Evolutionary conservation across 345 rosid species (phyloP).

Genomic region (Hibiscus tridactylites): DNA sequence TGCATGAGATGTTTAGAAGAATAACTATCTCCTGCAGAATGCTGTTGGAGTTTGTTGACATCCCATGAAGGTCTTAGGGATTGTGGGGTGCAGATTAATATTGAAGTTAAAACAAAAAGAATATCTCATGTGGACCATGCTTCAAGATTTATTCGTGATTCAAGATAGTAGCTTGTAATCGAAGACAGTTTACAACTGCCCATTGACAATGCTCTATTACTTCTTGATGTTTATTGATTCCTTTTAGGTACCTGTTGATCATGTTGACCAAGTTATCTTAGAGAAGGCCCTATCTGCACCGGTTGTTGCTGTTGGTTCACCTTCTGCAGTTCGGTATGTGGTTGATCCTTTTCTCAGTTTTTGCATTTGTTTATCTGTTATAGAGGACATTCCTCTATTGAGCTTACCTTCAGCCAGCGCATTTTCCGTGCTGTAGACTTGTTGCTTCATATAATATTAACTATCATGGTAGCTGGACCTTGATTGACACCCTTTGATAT

Average conservation of each 20-base stretch:
- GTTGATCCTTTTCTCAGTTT: not conserved
- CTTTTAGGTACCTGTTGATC: conserved; percentile 59
- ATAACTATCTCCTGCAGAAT: not conserved
- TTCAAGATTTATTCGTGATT: not conserved
- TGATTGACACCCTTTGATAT: not conserved
- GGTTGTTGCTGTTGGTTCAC: conserved; percentile 87
- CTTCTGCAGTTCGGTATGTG: conserved; percentile 69
- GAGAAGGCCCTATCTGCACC: conserved; percentile 63
- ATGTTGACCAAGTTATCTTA: conserved; percentile 52
- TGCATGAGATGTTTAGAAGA: not conserved
- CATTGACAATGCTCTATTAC: conserved; percentile 7
- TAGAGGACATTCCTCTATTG: not conserved
- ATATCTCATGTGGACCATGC: not conserved
- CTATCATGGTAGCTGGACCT: not conserved
- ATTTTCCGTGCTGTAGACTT: not conserved
- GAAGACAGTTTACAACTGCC: not conserved
- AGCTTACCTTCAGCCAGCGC: not conserved
- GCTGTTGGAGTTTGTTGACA: not conserved
- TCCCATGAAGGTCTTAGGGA: not conserved
- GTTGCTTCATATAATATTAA: not conserved
- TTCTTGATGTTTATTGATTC: conserved; percentile 11
- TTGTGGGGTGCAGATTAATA: not conserved
- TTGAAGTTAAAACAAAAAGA: not conserved
- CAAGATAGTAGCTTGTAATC: not conserved
- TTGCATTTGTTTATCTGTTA: not conserved